Conservation (phyloP, 768 basidiomycete genomes). For the Pluteus cervinus region DNA sequence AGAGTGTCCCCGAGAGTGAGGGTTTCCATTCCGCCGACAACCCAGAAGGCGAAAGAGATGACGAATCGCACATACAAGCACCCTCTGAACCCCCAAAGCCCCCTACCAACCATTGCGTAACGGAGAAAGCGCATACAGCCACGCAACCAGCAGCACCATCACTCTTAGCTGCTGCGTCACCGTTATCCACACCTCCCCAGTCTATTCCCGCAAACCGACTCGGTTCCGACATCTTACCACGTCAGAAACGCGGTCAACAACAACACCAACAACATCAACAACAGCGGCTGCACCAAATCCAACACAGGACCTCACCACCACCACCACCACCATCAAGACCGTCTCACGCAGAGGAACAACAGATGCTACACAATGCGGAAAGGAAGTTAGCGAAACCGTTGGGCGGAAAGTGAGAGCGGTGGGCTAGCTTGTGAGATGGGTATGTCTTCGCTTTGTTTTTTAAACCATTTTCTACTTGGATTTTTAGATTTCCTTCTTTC, state of each 20-base stretch:
- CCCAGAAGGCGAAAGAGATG: conserved; percentile 14
- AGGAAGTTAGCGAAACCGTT: conserved; percentile 27
- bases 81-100: no score
- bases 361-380: conserved; percentile 22
- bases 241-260: no score
- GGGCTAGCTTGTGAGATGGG: conserved; percentile 25
- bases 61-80: conserved; percentile 10
- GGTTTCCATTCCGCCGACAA: no score
- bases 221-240: no score
- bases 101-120: no score
- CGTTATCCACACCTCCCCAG: conserved; percentile 8
- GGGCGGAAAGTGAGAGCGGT: conserved; percentile 20
- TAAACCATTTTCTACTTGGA: no score
- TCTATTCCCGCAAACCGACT: no score
- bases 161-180: conserved; percentile 3
- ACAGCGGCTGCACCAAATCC: no score
- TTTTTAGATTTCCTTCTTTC: background rate
- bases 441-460: no score
- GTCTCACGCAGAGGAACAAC: conserved; percentile 21
- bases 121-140: no score
- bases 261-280: no score
- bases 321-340: background rate
- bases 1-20: no score
- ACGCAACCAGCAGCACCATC: conserved; percentile 4
- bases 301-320: conserved; percentile 10